Evolutionary conservation across 208 protist genomes (phyloP).

Genomic region (Wallacemonas sp.): DNA sequence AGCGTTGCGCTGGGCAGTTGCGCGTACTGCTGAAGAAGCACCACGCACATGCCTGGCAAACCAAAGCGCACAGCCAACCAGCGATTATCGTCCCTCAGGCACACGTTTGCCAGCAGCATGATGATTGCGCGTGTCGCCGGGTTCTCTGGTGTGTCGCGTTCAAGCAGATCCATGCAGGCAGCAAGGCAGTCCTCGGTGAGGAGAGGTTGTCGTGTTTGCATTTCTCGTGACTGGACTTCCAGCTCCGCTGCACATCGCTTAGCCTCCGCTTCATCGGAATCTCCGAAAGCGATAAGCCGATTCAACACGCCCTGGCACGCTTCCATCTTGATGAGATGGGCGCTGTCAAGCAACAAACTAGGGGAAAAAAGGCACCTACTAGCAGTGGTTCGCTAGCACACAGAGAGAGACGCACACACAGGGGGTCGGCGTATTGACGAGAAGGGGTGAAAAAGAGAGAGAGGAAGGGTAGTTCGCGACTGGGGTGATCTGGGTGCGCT

Average conservation of each 20-base stretch:
- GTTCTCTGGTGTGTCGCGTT: slow-evolving; percentile 23
- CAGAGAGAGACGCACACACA: neutral
- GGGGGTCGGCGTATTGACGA: neutral
- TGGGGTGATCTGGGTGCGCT: no score
- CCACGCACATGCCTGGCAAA: slow-evolving; percentile 48
- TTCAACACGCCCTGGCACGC: slow-evolving; percentile 35
- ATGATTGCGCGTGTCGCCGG: slow-evolving; percentile 31
- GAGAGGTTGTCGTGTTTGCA: slow-evolving; percentile 27
- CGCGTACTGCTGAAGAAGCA: slow-evolving; percentile 50
- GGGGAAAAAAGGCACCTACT: neutral
- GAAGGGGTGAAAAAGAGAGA: neutral
- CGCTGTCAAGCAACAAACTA: neutral
- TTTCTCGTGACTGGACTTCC: slow-evolving; percentile 23
- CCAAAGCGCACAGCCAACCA: slow-evolving; percentile 46
- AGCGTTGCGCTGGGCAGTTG: slow-evolving; percentile 47
- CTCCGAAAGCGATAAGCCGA: slow-evolving; percentile 37
- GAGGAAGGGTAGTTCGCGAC: neutral
- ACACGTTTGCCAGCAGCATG: slow-evolving; percentile 58
- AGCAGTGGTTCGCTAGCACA: no score
- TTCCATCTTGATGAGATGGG: neutral
- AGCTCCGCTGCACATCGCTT: slow-evolving; percentile 23
- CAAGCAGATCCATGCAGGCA: slow-evolving; percentile 51
- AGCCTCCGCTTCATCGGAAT: slow-evolving; percentile 6
- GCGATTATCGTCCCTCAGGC: slow-evolving; percentile 66
- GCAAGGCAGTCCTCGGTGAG: slow-evolving; percentile 54